A percentile compares a stretch with the other conserved stretches of the same genome.
These are phyloP conservation scores for Lipomyces kockii DNA, from an alignment of 805 yeast species.

Conservation along the genomic window DNA sequence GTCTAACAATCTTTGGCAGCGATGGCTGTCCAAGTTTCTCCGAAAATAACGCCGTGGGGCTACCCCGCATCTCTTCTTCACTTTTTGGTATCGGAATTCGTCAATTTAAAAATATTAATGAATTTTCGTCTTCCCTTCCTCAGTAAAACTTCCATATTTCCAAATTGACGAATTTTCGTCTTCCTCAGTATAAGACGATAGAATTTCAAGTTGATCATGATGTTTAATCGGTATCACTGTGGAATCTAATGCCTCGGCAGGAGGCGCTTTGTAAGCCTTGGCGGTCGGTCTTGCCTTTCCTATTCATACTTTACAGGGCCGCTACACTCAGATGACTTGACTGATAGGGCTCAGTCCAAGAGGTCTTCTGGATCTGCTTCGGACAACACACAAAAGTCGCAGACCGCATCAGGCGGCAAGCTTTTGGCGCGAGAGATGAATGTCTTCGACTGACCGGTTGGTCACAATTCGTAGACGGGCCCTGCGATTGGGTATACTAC, in stretches of 20 bases:
- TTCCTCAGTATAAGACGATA: not conserved
- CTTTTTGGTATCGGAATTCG: not conserved
- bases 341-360: too few species aligned
- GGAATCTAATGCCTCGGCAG: not conserved
- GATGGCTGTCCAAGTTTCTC: not conserved
- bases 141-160: too few species aligned
- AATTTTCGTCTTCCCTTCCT: too few species aligned
- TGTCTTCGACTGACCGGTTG: not conserved
- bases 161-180: not conserved
- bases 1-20: not conserved
- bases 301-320: too few species aligned
- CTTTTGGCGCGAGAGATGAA: not conserved
- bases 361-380: too few species aligned
- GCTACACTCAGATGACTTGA: too few species aligned
- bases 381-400: not conserved
- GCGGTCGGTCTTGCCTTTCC: not conserved
- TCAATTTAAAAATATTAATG: not conserved
- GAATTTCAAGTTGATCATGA: not conserved
- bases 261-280: not conserved
- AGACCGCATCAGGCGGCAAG: conserved; percentile 2
- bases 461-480: not conserved
- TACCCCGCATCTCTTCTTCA: not conserved
- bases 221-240: not conserved
- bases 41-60: not conserved
- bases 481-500: not conserved